Base-by-base conservation (phyloP, 805 yeast species). In the Saccharomycopsis lassenensis region DNA sequence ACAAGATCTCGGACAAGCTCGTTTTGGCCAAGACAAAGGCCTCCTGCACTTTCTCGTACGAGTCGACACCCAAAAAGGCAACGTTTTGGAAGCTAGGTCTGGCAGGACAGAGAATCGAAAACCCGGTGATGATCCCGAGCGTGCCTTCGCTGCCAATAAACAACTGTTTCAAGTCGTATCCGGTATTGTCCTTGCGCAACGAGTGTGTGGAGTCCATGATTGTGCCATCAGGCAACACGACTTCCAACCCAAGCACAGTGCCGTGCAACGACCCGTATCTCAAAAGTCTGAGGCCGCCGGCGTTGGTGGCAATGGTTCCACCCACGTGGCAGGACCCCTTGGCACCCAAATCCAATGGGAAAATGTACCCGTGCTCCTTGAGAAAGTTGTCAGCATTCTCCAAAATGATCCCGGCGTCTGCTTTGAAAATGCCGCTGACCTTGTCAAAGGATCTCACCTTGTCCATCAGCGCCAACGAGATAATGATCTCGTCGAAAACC, bases 301-400 rank as follows among this genome's bases (percentile, higher is more conserved):
- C 97, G 55, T 89, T 89, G 14, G 95, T 85, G 14, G 95, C 94
- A 29, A 85, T 89, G 36, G 77, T 82, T 46, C 96, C 97, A 48
- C 96, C 96, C 44, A 89, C 77, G 48, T 84, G 94, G 55, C 96
- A 89, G 2, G 95, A 84, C 10, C 97, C 97, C 61, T 87, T 87
- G 25, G 97, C 96, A 40, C 97, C 97, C 43, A 87, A 62, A 55
- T 87, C 97, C 35, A 87, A 64, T 19, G 97, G 97, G 67, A 86
- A 87, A 37, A 87, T 82, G 58, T 80, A 80, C 3, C 91, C 94
- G n/a, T 73, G 61, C 39, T 84, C 91, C 12, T 79, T 76, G 37
- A 87, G 59, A 50, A 53, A 84, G 37, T 67, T 66, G 58, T 87
- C 95, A 8, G 95, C 95, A 46, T 62, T 70, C 54, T 89, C 95